A percentile compares a stretch with the other conserved stretches of the same genome.
These are phyloP conservation scores for Phialophora chinensis DNA, from an alignment of 2,329 filamentous ascomycete species.

Conservation along the genomic window DNA sequence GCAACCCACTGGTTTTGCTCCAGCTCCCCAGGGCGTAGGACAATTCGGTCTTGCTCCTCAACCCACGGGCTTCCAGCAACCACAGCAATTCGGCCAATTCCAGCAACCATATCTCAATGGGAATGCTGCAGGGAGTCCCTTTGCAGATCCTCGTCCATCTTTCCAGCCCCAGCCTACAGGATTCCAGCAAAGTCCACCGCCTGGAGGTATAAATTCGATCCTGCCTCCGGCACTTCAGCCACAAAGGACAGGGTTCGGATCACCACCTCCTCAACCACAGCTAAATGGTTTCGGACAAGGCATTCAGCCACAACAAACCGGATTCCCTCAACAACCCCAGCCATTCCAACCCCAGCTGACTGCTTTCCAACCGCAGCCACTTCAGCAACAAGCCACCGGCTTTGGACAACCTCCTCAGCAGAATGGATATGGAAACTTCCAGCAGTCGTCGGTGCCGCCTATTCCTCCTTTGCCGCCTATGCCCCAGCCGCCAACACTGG, in stretches of 20 bases:
- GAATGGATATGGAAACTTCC: constrained; percentile 60
- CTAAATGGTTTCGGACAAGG: constrained; percentile 49
- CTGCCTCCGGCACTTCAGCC: constrained; percentile 59
- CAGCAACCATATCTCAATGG: constrained; percentile 59
- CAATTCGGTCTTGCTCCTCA: constrained; percentile 53
- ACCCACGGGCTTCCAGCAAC: constrained; percentile 56
- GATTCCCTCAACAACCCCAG: constrained; percentile 53
- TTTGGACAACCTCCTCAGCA: constrained; percentile 48
- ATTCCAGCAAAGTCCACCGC: constrained; percentile 56
- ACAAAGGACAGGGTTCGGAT: constrained; percentile 53
- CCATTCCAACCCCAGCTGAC: constrained; percentile 54
- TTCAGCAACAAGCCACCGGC: constrained; percentile 36
- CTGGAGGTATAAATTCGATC: constrained; percentile 57
- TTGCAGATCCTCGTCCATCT: constrained; percentile 59
- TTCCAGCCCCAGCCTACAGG: constrained; percentile 62
- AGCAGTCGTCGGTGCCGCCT: constrained; percentile 60
- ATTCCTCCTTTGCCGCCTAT: constrained; percentile 61
- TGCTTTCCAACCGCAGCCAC: constrained; percentile 56
- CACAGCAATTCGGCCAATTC: constrained; percentile 57
- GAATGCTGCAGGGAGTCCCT: constrained; percentile 53
- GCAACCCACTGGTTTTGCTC: constrained; percentile 69
- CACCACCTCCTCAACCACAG: constrained; percentile 54
- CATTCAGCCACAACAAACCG: constrained; percentile 68
- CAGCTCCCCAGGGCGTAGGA: constrained; percentile 40
- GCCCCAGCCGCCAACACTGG: constrained; percentile 61